Conservation (phyloP, 805 yeast species). For the Saturnispora gosingensis region DNA sequence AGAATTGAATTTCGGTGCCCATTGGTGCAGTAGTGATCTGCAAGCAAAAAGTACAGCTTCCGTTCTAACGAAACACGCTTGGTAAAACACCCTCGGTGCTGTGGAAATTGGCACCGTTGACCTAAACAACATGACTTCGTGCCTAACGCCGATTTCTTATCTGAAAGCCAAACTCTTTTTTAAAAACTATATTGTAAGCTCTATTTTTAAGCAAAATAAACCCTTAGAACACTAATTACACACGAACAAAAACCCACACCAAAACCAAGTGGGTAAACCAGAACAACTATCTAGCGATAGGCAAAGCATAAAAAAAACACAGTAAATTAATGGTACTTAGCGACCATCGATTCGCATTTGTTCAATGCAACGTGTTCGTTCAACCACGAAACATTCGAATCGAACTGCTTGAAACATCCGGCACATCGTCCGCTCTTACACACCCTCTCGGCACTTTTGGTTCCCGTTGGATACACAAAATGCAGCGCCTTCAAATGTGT, state of each 20-base stretch:
- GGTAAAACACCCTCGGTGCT: too few relatives aligned
- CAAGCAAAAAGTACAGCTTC: too few relatives aligned
- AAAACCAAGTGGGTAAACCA: neutral
- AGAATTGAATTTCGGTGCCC: too few relatives aligned
- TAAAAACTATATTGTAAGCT: too few relatives aligned
- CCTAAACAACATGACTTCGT: too few relatives aligned
- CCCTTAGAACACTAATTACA: neutral
- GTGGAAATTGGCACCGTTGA: too few relatives aligned
- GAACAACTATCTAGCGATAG: neutral
- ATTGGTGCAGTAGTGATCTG: too few relatives aligned
- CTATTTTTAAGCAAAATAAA: too few relatives aligned
- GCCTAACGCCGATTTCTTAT: too few relatives aligned
- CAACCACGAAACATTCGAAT: slow-evolving; percentile 43
- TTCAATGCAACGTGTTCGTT: slow-evolving; percentile 42
- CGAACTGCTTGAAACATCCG: slow-evolving; percentile 43
- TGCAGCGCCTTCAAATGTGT: slow-evolving; percentile 50
- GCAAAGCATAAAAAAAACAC: neutral
- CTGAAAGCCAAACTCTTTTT: too few relatives aligned
- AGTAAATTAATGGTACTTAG: slow-evolving; percentile 14
- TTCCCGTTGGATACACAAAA: slow-evolving; percentile 48
- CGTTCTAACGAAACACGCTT: too few relatives aligned
- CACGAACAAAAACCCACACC: neutral
- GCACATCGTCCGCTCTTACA: slow-evolving; percentile 41
- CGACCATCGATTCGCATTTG: slow-evolving; percentile 32
- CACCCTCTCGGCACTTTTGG: slow-evolving; percentile 36